phyloP scores from a whole-genome alignment of 2,329 filamentous ascomycete species.

The Thielaviopsis musarum region DNA sequence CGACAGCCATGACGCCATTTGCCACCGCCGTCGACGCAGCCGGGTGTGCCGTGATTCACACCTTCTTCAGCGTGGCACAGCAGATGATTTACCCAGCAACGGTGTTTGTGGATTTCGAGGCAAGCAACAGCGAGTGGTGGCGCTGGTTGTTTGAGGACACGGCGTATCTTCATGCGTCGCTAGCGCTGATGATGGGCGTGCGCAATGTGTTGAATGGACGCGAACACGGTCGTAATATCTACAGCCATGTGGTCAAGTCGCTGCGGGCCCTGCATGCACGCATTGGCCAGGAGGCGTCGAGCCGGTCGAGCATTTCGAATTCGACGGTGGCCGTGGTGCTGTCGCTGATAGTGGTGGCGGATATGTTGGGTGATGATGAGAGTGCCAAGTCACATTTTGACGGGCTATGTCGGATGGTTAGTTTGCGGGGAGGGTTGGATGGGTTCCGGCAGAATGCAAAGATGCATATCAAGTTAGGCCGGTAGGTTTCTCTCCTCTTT shows the following conservation, averaged over 20 bases:
- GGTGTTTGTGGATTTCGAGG: constrained; percentile 9
- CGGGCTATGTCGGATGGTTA: constrained; percentile 10
- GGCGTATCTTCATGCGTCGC: constrained; percentile 9
- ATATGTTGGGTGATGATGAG: constrained; percentile 10
- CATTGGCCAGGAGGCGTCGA: constrained; percentile 1
- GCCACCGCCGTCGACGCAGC: background rate
- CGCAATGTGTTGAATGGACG: constrained; percentile 10
- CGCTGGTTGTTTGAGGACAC: constrained; percentile 9
- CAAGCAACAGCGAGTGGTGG: constrained; percentile 10
- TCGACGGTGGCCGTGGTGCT: constrained; percentile 10
- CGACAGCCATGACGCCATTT: background rate
- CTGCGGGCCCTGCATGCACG: constrained; percentile 9
- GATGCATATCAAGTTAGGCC: constrained; percentile 11
- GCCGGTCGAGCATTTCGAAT: background rate
- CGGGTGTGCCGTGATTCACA: background rate
- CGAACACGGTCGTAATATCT: constrained; percentile 6
- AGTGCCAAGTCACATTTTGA: constrained; percentile 10
- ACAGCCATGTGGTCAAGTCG: constrained; percentile 7
- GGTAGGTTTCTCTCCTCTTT: background rate
- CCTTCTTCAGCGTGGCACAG: constrained; percentile 9
- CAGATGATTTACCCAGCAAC: constrained; percentile 11
- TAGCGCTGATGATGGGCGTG: constrained; percentile 11
- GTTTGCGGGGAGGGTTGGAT: constrained; percentile 9
- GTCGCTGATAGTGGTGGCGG: constrained; percentile 10
- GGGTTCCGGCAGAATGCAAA: constrained; percentile 10